These are phyloP conservation scores for Myrmaecium sp. DNA, from an alignment of 2,329 filamentous ascomycete species.

Conservation along the genomic window DNA sequence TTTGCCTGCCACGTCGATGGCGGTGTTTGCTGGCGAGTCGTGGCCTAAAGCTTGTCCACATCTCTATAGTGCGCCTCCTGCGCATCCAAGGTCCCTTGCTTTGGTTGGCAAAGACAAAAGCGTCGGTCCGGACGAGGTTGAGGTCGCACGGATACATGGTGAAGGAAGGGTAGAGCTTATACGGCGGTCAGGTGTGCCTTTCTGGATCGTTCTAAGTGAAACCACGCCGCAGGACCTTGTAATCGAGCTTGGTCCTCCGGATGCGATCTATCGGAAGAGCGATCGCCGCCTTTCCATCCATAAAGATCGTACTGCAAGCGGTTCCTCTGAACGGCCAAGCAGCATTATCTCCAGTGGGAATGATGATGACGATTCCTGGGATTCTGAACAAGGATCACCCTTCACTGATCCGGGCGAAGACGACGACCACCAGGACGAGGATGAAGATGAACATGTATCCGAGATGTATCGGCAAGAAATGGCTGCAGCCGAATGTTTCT, in stretches of 20 bases:
- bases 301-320: not conserved
- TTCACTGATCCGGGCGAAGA: no score
- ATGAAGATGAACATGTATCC: constrained; percentile 10
- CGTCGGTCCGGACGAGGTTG: constrained; percentile 73
- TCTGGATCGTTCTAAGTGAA: constrained; percentile 62
- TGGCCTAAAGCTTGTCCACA: constrained; percentile 69
- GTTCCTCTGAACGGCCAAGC: constrained; percentile 12
- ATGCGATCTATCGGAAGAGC: constrained; percentile 84
- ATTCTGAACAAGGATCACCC: no score
- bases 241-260: constrained; percentile 78
- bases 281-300: constrained; percentile 83
- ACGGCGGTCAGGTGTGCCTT: constrained; percentile 48
- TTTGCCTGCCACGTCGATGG: constrained; percentile 68
- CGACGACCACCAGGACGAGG: constrained; percentile 26
- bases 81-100: constrained; percentile 55
- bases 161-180: constrained; percentile 64
- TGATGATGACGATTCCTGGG: constrained; percentile 25
- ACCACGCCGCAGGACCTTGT: constrained; percentile 87
- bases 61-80: constrained; percentile 59
- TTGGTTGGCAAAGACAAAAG: constrained; percentile 58
- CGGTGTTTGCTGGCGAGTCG: constrained; percentile 75
- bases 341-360: no score
- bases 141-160: constrained; percentile 60
- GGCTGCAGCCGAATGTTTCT: constrained; percentile 59
- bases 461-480: constrained; percentile 18